Conservation (phyloP, 1,284 basidiomycete species). For the Meripilus lineatus region DNA sequence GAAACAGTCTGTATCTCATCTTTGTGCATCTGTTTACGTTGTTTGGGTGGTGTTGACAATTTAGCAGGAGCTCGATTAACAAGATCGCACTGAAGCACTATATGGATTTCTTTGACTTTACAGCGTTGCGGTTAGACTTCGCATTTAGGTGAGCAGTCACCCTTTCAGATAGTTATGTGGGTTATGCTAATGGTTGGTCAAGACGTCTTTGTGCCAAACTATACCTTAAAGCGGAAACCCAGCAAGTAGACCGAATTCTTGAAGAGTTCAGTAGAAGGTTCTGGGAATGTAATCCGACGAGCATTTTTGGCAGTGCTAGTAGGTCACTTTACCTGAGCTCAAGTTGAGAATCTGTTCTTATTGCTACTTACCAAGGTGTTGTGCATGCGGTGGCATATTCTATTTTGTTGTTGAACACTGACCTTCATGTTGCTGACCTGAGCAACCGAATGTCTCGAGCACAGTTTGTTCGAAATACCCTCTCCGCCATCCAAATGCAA, state of each 20-base stretch:
- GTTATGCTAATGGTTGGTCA: constrained; percentile 15
- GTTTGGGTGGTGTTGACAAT: constrained; percentile 13
- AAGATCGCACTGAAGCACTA: constrained; percentile 74
- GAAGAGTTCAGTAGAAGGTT: constrained; percentile 87
- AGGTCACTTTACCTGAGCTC: constrained; percentile 26
- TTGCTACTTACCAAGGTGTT: constrained; percentile 48
- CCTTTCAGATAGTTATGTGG: background rate
- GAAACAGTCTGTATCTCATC: constrained; percentile 55
- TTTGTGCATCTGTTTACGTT: background rate
- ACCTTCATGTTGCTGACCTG: constrained; percentile 93
- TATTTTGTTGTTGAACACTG: constrained; percentile 92
- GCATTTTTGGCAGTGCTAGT: constrained; percentile 82
- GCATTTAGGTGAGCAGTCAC: constrained; percentile 72
- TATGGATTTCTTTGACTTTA: constrained; percentile 89
- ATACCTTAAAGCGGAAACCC: constrained; percentile 93
- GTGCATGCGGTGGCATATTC: constrained; percentile 94
- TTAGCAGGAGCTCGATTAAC: constrained; percentile 68
- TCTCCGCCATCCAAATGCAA: constrained; percentile 79
- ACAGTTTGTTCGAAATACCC: constrained; percentile 92
- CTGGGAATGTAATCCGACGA: constrained; percentile 84
- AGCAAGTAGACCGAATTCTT: constrained; percentile 96
- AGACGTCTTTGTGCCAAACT: constrained; percentile 89
- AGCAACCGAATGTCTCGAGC: constrained; percentile 86
- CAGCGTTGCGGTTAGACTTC: constrained; percentile 74
- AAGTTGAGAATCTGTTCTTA: constrained; percentile 4